Evolutionary conservation across 305 asterid species (phyloP), one percentile per base, ranked within the genome.

Genomic region (Petunia hybrid): DNA sequence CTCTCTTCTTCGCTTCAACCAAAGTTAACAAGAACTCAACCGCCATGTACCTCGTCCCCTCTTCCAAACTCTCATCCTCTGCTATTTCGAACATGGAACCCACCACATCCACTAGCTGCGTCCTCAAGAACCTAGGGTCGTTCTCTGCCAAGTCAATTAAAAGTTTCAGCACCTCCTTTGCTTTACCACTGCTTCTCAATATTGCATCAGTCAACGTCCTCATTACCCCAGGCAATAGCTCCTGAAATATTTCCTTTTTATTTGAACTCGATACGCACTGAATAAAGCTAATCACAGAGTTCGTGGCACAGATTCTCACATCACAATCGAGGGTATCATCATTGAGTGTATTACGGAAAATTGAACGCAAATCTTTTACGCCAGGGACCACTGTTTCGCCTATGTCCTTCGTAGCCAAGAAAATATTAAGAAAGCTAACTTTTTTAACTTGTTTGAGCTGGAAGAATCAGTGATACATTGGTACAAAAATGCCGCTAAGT

Each of bases 81-180:
- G 80, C 80, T 36, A 80, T 80, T 73, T 70, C 80, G 45, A 80
- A 75, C 83, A 80, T 80, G 13, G 83, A 59, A 10, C 83, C 83
- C 57, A 80, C 83, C 31, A 80, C 83, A 69, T 80, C 83, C 70
- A 80, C 83, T 39, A 80, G 60, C 80, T 80, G 83, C 73, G 80
- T 59, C 63, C 83, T 80, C 80, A 80, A 36, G 48, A 80, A 80
- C 79, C 83, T 80, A 1, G 83, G 83, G 73, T 22, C 31, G 31
- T 22, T 71, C 71, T 80, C 83, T 1, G 83, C 83, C 73, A 80
- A 80, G 60, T 80, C 83, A 55, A 80, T 80, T 51, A 80, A 48
- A 79, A 80, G 35, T 65, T 71, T 80, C 61, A 81, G 63, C 2
- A 81, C 84, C 65, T 81, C 81, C 57, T 74, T 76, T 3, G 80